Conservation (phyloP, 352 stramenopile genomes). For the Thalassiosira hispida region DNA sequence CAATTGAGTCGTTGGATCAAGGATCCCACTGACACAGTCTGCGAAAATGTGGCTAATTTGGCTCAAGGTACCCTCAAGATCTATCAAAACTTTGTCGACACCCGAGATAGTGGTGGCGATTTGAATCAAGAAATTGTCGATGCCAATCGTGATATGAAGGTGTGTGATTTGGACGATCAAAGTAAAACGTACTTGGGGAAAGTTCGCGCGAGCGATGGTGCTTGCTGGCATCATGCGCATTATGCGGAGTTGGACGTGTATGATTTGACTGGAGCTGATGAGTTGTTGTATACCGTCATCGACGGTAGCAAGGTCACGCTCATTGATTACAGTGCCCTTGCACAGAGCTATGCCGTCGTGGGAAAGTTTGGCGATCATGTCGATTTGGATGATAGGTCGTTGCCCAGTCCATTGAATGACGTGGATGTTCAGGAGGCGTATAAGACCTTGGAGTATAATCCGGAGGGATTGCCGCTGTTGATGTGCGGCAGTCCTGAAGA, state of each 20-base stretch:
- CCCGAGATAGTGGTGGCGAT: neutral
- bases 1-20: conserved; percentile 40
- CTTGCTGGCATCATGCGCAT: conserved; percentile 59
- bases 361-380: conserved; percentile 47
- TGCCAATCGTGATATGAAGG: conserved; percentile 4
- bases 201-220: conserved; percentile 25
- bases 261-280: conserved; percentile 43
- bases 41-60: conserved; percentile 17
- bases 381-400: conserved; percentile 8
- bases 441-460: conserved; percentile 41
- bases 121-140: conserved; percentile 36
- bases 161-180: conserved; percentile 15
- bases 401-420: conserved; percentile 25
- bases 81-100: conserved; percentile 39
- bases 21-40: conserved; percentile 4
- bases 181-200: conserved; percentile 19
- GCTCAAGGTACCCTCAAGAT: conserved; percentile 5
- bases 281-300: conserved; percentile 1
- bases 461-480: neutral
- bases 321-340: neutral
- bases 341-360: neutral
- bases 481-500: conserved; percentile 7
- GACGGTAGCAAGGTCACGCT: neutral
- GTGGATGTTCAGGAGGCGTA: conserved; percentile 18
- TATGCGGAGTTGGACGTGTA: conserved; percentile 50